These are phyloP conservation scores for Hippophae tibetana DNA, from an alignment of 306 rosid genomes.

Conservation along the genomic window DNA sequence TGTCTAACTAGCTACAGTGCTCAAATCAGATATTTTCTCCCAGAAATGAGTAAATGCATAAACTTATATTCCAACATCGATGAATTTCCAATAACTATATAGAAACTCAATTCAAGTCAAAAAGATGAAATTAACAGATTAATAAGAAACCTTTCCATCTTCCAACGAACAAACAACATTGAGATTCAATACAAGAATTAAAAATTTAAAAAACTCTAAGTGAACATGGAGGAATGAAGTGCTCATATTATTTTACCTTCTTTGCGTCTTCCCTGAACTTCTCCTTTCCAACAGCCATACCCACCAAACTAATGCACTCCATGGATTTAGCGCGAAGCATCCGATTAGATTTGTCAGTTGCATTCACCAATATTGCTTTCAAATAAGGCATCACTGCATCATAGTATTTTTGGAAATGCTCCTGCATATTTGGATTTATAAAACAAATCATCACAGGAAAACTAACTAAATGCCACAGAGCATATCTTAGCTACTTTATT, in stretches of 20 bases:
- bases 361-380: slow-evolving; percentile 86
- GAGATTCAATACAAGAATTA: no score
- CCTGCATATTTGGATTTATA: slow-evolving; percentile 32
- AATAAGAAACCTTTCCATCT: no score
- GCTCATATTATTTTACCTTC: slow-evolving; percentile 45
- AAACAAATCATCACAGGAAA: slow-evolving; percentile 16
- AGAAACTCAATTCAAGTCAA: no score
- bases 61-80: no score
- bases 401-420: slow-evolving; percentile 87
- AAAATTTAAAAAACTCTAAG: no score
- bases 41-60: no score
- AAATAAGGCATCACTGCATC: slow-evolving; percentile 95
- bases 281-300: slow-evolving; percentile 99
- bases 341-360: slow-evolving; percentile 87
- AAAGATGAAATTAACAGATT: no score
- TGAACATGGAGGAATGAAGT: no score
- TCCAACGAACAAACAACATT: no score
- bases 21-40: no score
- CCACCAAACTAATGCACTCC: slow-evolving; percentile 98
- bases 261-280: slow-evolving; percentile 98
- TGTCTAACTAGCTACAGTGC: no score
- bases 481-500: slow-evolving; percentile 4
- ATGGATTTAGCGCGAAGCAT: slow-evolving; percentile 99
- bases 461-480: not conserved
- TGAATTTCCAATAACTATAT: no score